Conservation (phyloP, 2,329 filamentous ascomycete genomes). For the Verticillium zaregamsianum region DNA sequence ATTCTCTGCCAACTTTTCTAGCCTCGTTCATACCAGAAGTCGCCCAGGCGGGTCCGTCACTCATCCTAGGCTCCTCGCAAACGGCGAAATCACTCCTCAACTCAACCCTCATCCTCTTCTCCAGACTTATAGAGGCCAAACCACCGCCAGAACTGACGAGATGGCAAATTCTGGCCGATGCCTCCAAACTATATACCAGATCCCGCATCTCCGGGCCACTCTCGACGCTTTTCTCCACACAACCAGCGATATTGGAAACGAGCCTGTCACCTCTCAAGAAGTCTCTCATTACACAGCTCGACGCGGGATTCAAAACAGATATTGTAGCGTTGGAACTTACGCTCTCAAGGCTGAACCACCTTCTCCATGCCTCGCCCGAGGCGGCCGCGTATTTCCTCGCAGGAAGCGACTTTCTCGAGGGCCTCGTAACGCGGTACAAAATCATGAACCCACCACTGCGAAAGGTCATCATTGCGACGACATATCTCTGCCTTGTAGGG, state of each 20-base stretch:
- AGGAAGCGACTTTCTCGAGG: slow-evolving; percentile 84
- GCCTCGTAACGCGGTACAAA: slow-evolving; percentile 61
- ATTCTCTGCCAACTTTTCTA: slow-evolving; percentile 61
- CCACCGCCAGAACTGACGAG: slow-evolving; percentile 46
- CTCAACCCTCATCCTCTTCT: slow-evolving; percentile 59
- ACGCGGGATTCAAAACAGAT: slow-evolving; percentile 53
- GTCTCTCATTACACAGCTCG: slow-evolving; percentile 57
- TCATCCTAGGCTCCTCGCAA: slow-evolving; percentile 27
- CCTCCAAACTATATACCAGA: slow-evolving; percentile 64
- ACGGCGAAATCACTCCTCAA: slow-evolving; percentile 50
- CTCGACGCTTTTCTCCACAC: slow-evolving; percentile 44
- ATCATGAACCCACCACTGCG: slow-evolving; percentile 60
- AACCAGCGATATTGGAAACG: slow-evolving; percentile 44
- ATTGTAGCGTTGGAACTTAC: slow-evolving; percentile 49
- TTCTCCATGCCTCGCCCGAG: slow-evolving; percentile 58
- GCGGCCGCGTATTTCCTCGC: slow-evolving; percentile 65
- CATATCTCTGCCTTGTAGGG: slow-evolving; percentile 71
- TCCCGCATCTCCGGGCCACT: slow-evolving; percentile 52
- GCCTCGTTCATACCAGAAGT: slow-evolving; percentile 59
- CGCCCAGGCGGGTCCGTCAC: slow-evolving; percentile 27
- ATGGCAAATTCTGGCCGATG: slow-evolving; percentile 65
- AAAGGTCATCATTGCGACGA: slow-evolving; percentile 65
- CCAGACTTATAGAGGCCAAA: slow-evolving; percentile 47
- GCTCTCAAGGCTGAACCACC: slow-evolving; percentile 56
- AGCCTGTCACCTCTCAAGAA: slow-evolving; percentile 58